phyloP scores from a whole-genome alignment of 2,329 filamentous ascomycete genomes.

The Arthroderma uncinatum region DNA sequence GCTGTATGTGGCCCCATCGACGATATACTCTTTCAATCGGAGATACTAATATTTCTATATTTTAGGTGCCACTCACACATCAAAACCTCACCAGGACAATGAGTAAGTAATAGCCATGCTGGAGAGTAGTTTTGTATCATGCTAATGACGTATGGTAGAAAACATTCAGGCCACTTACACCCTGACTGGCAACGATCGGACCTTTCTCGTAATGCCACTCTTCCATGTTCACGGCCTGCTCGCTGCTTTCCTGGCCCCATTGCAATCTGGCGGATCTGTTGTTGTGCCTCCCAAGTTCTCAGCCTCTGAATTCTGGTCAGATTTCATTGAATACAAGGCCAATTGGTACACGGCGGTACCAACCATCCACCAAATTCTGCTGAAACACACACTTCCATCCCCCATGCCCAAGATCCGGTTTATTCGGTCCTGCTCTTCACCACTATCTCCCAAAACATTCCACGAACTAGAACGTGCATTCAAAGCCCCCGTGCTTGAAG shows the following conservation, averaged over 20 bases:
- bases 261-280: slow-evolving; percentile 65
- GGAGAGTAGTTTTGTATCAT: slow-evolving; percentile 4
- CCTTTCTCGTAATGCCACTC: slow-evolving; percentile 79
- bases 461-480: slow-evolving; percentile 66
- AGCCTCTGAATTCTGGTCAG: slow-evolving; percentile 68
- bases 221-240: slow-evolving; percentile 87
- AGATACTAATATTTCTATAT: neutral
- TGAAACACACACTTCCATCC: slow-evolving; percentile 58
- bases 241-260: slow-evolving; percentile 66
- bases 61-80: slow-evolving; percentile 64
- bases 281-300: slow-evolving; percentile 72
- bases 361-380: slow-evolving; percentile 80
- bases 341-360: slow-evolving; percentile 94
- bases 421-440: slow-evolving; percentile 77
- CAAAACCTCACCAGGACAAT: slow-evolving; percentile 71
- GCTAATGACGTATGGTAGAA: slow-evolving; percentile 30
- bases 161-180: slow-evolving; percentile 72
- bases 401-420: slow-evolving; percentile 67
- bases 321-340: slow-evolving; percentile 61
- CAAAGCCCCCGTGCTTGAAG: slow-evolving; percentile 71
- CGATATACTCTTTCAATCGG: neutral
- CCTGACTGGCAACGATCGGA: slow-evolving; percentile 59
- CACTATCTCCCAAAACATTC: slow-evolving; percentile 70
- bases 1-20: slow-evolving; percentile 52
- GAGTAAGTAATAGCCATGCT: slow-evolving; percentile 39